These are phyloP conservation scores for Bullera alba DNA, from an alignment of 768 basidiomycete species.

Conservation along the genomic window DNA sequence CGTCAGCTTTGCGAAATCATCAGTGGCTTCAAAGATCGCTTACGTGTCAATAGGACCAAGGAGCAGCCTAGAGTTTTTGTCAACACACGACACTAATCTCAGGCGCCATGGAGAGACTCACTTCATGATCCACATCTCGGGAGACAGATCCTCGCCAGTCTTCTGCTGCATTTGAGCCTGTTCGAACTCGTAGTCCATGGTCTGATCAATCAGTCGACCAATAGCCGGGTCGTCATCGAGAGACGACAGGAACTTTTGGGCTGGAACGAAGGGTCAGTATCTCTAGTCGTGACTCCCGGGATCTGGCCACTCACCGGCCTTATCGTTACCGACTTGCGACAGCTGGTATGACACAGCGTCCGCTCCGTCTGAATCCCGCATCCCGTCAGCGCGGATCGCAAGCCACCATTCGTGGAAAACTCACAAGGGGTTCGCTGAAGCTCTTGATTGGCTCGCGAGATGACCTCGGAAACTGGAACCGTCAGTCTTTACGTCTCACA, in stretches of 20 bases:
- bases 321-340: conserved; percentile 5
- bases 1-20: too few relatives aligned
- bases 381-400: background rate
- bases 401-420: background rate
- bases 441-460: conserved; percentile 38
- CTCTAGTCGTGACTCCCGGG: conserved; percentile 9
- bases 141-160: conserved; percentile 36
- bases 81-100: background rate
- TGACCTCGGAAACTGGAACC: conserved; percentile 36
- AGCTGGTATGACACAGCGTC: conserved; percentile 44
- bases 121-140: conserved; percentile 41
- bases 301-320: background rate
- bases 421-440: conserved; percentile 33
- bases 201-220: conserved; percentile 46
- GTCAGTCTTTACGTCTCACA: background rate
- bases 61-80: conserved; percentile 11
- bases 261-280: conserved; percentile 45
- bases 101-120: background rate
- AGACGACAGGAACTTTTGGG: conserved; percentile 45
- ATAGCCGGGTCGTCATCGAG: conserved; percentile 46
- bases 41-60: conserved; percentile 1
- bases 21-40: too few relatives aligned
- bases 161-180: conserved; percentile 42
- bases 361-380: conserved; percentile 26
- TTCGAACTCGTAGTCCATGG: conserved; percentile 39